Conservation (phyloP, 192 early-diverging fungal genomes). For the Podila epigama region DNA sequence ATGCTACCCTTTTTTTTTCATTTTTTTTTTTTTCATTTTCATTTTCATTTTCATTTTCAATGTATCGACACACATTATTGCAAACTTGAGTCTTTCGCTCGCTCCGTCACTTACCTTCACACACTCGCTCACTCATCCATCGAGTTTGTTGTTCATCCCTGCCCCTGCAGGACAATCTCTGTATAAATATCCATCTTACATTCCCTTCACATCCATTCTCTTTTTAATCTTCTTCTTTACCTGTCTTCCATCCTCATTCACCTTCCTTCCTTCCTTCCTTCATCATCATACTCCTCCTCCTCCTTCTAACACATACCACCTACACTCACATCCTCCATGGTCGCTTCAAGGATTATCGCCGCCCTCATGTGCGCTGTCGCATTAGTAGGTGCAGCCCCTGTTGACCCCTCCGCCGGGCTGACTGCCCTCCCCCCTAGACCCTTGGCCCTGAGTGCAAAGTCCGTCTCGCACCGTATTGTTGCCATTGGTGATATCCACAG, state of each 20-base stretch:
- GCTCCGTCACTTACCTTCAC: no score
- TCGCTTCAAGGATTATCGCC: slow-evolving; percentile 15
- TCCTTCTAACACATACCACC: neutral
- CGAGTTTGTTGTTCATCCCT: no score
- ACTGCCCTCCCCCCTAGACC: neutral
- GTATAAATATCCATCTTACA: neutral
- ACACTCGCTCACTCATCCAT: no score
- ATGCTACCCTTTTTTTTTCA: no score
- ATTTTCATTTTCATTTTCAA: no score
- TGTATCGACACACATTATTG: no score
- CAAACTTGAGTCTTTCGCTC: no score
- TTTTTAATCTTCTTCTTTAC: neutral
- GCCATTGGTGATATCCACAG: slow-evolving; percentile 82
- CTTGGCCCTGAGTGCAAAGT: neutral
- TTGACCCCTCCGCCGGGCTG: neutral
- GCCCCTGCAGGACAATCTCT: no score
- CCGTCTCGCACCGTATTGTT: slow-evolving; percentile 51
- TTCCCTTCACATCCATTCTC: neutral
- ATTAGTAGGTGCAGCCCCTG: slow-evolving; percentile 9
- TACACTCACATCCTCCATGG: slow-evolving; percentile 3
- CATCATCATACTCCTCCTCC: neutral
- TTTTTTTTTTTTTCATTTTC: no score
- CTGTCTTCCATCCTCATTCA: neutral
- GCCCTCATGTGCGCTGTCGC: slow-evolving; percentile 20
- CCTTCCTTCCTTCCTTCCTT: neutral